Evolutionary conservation across 768 basidiomycete genomes (phyloP).

Genomic region (Cantharellus anzutake): DNA sequence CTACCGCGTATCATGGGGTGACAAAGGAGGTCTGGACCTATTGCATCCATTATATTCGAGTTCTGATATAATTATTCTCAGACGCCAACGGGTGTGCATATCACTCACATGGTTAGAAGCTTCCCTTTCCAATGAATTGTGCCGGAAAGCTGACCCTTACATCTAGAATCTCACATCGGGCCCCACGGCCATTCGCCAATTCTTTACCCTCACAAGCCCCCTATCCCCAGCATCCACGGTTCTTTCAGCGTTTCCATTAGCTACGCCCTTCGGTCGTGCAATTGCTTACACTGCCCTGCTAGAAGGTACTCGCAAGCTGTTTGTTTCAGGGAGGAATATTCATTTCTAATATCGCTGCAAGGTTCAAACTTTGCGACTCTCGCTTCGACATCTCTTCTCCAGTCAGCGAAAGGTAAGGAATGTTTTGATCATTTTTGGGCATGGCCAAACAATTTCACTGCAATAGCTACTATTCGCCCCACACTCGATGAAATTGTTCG

Average conservation of each 20-base stretch:
- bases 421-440: constrained; percentile 1
- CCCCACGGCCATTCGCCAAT: constrained; percentile 54
- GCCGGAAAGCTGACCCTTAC: constrained; percentile 1
- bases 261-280: constrained; percentile 60
- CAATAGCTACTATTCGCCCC: constrained; percentile 10
- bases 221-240: constrained; percentile 59
- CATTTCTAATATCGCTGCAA: constrained; percentile 1
- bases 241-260: constrained; percentile 51
- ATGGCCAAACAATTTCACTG: neutral
- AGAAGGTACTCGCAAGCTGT: constrained; percentile 29
- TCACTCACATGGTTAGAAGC: constrained; percentile 42
- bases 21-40: constrained; percentile 14
- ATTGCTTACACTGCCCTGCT: constrained; percentile 63
- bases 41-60: constrained; percentile 1
- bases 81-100: constrained; percentile 33
- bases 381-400: constrained; percentile 34
- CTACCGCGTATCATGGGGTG: constrained; percentile 42
- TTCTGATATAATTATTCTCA: constrained; percentile 12
- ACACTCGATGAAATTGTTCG: constrained; percentile 10
- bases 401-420: neutral
- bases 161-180: constrained; percentile 62
- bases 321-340: neutral
- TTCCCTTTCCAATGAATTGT: neutral
- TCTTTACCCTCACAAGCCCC: constrained; percentile 55
- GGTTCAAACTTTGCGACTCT: constrained; percentile 41